Percentiles rank a stretch among this genome's conserved stretches.
Conservation (phyloP, 2,329 filamentous ascomycete species). For the Colletotrichum neosansevieriae region DNA sequence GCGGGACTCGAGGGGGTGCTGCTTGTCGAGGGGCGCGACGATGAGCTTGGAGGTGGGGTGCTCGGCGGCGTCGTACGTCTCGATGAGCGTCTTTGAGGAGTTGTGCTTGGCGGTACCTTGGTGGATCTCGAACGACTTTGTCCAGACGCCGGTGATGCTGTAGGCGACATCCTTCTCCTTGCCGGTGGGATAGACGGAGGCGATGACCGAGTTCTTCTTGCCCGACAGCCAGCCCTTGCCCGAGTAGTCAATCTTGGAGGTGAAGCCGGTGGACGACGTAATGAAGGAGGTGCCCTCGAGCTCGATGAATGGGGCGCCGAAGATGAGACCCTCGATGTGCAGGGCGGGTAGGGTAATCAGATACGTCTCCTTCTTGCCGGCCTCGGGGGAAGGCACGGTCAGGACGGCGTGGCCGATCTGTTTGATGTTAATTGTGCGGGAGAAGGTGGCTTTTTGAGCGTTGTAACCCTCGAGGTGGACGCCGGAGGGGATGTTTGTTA, state of each 20-base stretch:
- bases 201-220: slow-evolving; percentile 92
- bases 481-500: slow-evolving; percentile 87
- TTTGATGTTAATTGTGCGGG: slow-evolving; percentile 93
- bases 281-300: slow-evolving; percentile 89
- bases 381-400: slow-evolving; percentile 70
- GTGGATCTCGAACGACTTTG: slow-evolving; percentile 82
- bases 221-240: slow-evolving; percentile 95
- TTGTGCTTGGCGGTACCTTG: slow-evolving; percentile 69
- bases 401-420: slow-evolving; percentile 91
- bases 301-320: slow-evolving; percentile 89
- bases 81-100: slow-evolving; percentile 62
- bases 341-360: slow-evolving; percentile 91
- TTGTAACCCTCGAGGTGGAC: slow-evolving; percentile 90
- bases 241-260: slow-evolving; percentile 90
- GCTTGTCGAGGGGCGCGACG: slow-evolving; percentile 79
- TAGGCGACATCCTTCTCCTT: slow-evolving; percentile 81
- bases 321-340: slow-evolving; percentile 94
- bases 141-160: slow-evolving; percentile 93
- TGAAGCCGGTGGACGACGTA: slow-evolving; percentile 86
- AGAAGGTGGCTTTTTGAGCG: slow-evolving; percentile 95
- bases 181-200: slow-evolving; percentile 77
- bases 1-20: slow-evolving; percentile 89
- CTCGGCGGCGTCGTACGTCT: slow-evolving; percentile 70
- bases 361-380: slow-evolving; percentile 73
- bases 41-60: slow-evolving; percentile 74